Conservation (phyloP, 192 early-diverging fungal genomes). For the Radiomyces spectabilis region DNA sequence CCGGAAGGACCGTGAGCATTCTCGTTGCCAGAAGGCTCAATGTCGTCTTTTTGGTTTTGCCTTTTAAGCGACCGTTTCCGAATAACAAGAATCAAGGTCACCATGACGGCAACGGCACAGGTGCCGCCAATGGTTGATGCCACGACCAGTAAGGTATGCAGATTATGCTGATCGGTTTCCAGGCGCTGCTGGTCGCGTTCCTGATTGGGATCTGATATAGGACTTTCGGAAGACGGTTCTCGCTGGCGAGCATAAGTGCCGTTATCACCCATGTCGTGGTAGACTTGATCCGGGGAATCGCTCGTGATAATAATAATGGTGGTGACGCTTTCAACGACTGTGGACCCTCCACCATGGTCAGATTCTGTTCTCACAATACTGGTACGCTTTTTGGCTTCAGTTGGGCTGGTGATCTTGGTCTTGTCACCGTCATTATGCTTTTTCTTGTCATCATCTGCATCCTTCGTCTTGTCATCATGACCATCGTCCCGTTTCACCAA, state of each 20-base stretch:
- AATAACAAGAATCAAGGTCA: too few species aligned
- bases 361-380: conserved; percentile 11
- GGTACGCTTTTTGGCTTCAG: background rate
- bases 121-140: too few species aligned
- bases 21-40: too few species aligned
- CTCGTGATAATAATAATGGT: conserved; percentile 14
- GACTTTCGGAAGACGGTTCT: background rate
- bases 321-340: conserved; percentile 3
- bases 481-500: background rate
- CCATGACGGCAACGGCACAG: too few species aligned
- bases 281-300: background rate
- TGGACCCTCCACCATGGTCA: conserved; percentile 17
- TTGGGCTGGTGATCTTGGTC: background rate
- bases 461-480: background rate
- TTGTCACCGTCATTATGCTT: background rate
- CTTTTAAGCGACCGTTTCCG: too few species aligned
- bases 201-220: too few species aligned
- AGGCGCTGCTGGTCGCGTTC: too few species aligned
- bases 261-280: background rate
- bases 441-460: background rate
- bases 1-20: too few species aligned
- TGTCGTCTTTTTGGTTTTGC: too few species aligned
- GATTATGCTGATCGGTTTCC: background rate
- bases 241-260: background rate
- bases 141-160: background rate